Base-by-base conservation (phyloP, 2,329 filamentous ascomycete species). In the Laburnicola sp. region DNA sequence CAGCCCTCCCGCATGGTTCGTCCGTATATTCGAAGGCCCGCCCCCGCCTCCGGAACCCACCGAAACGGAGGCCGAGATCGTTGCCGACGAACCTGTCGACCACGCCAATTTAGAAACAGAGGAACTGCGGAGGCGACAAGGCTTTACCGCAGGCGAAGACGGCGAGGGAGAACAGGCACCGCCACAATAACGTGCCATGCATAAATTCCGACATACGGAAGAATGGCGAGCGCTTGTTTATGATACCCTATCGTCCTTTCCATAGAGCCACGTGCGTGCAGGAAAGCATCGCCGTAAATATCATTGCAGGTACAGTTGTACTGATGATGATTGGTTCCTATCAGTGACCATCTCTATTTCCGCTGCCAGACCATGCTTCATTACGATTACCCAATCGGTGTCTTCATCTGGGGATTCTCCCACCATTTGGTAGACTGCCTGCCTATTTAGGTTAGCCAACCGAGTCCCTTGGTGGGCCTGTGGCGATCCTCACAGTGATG, bases 1-100 rank as follows among this genome's bases (percentile, higher is more conserved):
- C 41, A 93, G 96, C 64, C 93, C 94, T 32, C 94, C 94, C 0
- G 76, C 78, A 52, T 97, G 90, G 86, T 99, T 93, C 93, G 83
- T 89, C 51, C 82, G 91, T 36, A 68, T 97, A 16, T 96, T 96
- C 66, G 91, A 86, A 44, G 69, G 70, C 16, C 62, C 57, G 5
- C 70, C 69, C 1, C 53, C 58, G 32, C 57, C 61, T 3, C 51
- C 58, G 45, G 63, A 56, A 21, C 22, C 46, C 22, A 44, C 48
- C 3, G 47, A 37, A 7, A 31, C 35, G 34, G 43, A 45, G 11
- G 34, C 34, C 22, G 48, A 60, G 37, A 46, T 49, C n/a, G 35
- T 54, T 6, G 45, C 53, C 22, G 50, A 44, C 16, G 37, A 40
- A 22, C 36, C 45, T 28, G 9, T 37, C 22, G 53, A 53, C n/a